Conservation (phyloP, 768 basidiomycete species). For the Gymnopilus dilepis region DNA sequence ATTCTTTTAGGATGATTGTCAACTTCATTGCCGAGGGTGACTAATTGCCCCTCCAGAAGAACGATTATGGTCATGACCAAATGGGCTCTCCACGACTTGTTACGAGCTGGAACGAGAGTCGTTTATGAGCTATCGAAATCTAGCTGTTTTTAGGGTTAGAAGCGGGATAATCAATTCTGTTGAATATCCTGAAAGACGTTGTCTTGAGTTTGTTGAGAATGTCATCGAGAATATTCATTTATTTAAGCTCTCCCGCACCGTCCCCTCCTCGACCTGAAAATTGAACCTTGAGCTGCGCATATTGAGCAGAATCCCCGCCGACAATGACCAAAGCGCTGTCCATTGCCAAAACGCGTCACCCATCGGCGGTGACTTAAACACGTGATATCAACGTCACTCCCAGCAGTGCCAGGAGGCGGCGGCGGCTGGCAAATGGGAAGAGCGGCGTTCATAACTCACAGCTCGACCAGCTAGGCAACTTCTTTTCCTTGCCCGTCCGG, state of each 20-base stretch:
- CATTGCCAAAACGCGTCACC: background rate
- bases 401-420: too few relatives aligned
- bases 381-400: conserved; percentile 22
- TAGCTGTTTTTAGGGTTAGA: background rate
- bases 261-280: too few relatives aligned
- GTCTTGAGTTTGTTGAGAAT: background rate
- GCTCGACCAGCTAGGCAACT: conserved; percentile 5
- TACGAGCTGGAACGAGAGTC: background rate
- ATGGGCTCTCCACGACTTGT: conserved; percentile 15
- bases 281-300: too few relatives aligned
- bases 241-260: too few relatives aligned
- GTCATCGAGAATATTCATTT: background rate
- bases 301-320: too few relatives aligned
- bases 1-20: conserved; percentile 71
- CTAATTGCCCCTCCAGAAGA: conserved; percentile 13
- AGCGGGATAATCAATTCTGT: conserved; percentile 11
- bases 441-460: background rate
- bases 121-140: conserved; percentile 6
- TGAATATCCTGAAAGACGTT: background rate
- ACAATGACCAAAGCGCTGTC: background rate
- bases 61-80: conserved; percentile 19
- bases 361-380: conserved; percentile 2
- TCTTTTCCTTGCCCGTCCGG: too few relatives aligned
- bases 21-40: conserved; percentile 80
- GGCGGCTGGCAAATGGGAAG: conserved; percentile 16